Conservation (phyloP, 2,329 filamentous ascomycete species). For the Zarea fungicola region DNA sequence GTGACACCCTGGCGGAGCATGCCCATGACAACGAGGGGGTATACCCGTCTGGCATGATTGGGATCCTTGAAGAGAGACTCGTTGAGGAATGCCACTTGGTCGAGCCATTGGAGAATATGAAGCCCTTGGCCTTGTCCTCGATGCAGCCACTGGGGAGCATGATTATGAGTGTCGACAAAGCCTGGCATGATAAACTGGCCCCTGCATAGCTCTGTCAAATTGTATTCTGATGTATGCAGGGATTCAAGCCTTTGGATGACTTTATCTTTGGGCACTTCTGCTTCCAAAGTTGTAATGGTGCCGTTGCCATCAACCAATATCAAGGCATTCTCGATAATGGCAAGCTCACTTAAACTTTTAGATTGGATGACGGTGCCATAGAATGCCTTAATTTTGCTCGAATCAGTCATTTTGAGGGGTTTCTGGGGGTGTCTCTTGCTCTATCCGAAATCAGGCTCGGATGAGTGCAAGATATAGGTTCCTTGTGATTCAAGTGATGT, state of each 20-base stretch:
- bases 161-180: slow-evolving; percentile 63
- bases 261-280: slow-evolving; percentile 13
- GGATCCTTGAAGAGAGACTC: slow-evolving; percentile 56
- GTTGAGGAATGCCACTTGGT: slow-evolving; percentile 58
- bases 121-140: slow-evolving; percentile 44
- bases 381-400: not conserved
- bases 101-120: slow-evolving; percentile 58
- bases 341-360: slow-evolving; percentile 24
- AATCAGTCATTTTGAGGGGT: not conserved
- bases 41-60: slow-evolving; percentile 46
- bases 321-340: slow-evolving; percentile 34
- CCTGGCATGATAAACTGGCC: slow-evolving; percentile 53
- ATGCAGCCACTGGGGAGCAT: slow-evolving; percentile 54
- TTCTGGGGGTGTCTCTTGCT: not conserved
- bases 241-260: slow-evolving; percentile 15
- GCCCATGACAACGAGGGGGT: slow-evolving; percentile 47
- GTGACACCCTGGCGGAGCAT: slow-evolving; percentile 59
- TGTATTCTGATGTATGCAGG: slow-evolving; percentile 8
- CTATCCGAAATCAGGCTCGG: not conserved
- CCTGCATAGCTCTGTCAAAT: slow-evolving; percentile 24
- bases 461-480: not conserved
- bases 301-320: slow-evolving; percentile 25
- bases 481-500: too few species aligned
- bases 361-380: slow-evolving; percentile 30
- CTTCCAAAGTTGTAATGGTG: slow-evolving; percentile 21